These are phyloP conservation scores for Phialophora macrospora DNA, from an alignment of 2,329 filamentous ascomycete genomes.

Conservation along the genomic window DNA sequence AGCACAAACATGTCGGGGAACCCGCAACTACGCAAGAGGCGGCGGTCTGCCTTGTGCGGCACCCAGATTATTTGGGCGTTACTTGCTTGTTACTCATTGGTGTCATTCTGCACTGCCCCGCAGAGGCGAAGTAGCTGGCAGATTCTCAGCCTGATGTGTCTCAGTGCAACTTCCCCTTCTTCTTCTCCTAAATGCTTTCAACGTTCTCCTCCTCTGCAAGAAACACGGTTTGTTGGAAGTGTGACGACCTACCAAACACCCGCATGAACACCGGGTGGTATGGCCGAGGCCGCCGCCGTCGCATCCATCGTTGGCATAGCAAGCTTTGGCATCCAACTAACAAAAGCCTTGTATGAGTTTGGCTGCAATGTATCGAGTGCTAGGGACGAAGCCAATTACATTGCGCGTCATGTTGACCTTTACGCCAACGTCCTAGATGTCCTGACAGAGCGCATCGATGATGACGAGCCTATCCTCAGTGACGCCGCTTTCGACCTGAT, in stretches of 20 bases:
- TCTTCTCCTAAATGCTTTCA: too few relatives aligned
- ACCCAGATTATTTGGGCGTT: too few relatives aligned
- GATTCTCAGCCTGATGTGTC: too few relatives aligned
- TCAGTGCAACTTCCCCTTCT: too few relatives aligned
- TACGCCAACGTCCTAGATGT: conserved; percentile 26
- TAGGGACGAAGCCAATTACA: conserved; percentile 20
- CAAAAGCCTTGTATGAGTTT: conserved; percentile 23
- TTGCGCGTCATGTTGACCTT: conserved; percentile 24
- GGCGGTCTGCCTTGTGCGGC: too few relatives aligned
- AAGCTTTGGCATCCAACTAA: conserved; percentile 23
- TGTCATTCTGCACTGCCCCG: too few relatives aligned
- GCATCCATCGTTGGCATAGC: conserved; percentile 27
- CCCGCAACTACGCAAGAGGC: too few relatives aligned
- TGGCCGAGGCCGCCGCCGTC: conserved; percentile 20
- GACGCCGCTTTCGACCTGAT: conserved; percentile 18
- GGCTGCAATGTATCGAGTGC: conserved; percentile 17
- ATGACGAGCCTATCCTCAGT: conserved; percentile 24
- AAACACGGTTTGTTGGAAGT: too few relatives aligned
- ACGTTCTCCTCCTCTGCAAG: too few relatives aligned
- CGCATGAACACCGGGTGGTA: not conserved
- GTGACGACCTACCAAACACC: not conserved
- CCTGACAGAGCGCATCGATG: conserved; percentile 18
- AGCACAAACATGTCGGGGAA: too few relatives aligned
- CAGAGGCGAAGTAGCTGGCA: too few relatives aligned
- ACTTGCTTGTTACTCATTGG: too few relatives aligned